Base-by-base conservation (phyloP, 2,329 filamentous ascomycete species). In the Colletotrichum filicis region DNA sequence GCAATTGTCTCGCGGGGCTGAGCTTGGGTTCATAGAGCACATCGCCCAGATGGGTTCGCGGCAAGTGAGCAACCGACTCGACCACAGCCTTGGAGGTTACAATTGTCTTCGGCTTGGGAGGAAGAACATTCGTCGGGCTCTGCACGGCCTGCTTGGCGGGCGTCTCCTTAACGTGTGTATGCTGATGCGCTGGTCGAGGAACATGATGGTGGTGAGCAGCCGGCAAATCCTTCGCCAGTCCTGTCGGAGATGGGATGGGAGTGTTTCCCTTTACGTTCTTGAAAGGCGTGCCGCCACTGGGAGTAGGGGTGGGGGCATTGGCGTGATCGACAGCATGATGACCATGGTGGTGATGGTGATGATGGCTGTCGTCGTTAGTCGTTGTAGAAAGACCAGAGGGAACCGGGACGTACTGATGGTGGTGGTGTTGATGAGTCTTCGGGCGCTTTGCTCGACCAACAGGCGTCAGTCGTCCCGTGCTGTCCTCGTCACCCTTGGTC, bases 21-120 rank as follows among this genome's bases (percentile, higher is more conserved):
- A 97, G 85, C 6, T 86, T 88, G 1, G 94, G 90, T 62, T 93
- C 88, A 80, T 98, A 98, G 16, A 97, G 86, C 4, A 94, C 93
- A 70, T 95, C 94, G 42, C 96, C 96, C 2, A 98, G 89, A 79
- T 98, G 95, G 68, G 91, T 89, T 11, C 95, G 92, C 9, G 94
- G 93, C 22, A 90, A 87, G 70, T 92, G 85, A 1, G 92, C 87
- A 4, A 96, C 91, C 35, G 91, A 92, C 1, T 95, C 91, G 14
- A 98, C 82, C 0, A 98, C 90, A 0, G 90, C 87, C 74, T 93
- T 88, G 1, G 93, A 93, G 11, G 89, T 89, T 28, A 97, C 88
- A 19, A 88, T 90, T 3, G 90, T 91, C 74, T 91, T 92, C 7
- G 91, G 87, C 79, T 92, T 92, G 70, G 90, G 86, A 56, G 91